These are phyloP conservation scores for Marvania coccoides DNA, from an alignment of 139 green algal species.

Conservation along the genomic window DNA sequence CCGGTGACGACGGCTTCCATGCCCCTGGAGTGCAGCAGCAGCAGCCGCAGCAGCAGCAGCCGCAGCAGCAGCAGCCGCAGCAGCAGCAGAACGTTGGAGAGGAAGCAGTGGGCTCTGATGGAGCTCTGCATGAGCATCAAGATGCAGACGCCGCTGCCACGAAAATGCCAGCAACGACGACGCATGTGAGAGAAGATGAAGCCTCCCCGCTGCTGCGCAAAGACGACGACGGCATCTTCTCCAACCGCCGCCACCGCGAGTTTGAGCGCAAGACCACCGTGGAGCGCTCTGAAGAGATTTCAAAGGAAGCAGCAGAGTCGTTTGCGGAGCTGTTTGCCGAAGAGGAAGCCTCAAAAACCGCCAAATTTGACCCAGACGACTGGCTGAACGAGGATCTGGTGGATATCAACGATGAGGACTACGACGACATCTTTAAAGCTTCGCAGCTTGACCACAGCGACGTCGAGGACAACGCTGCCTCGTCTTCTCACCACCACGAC, in stretches of 20 bases:
- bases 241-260: background rate
- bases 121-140: background rate
- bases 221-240: background rate
- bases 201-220: background rate
- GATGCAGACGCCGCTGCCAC: background rate
- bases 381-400: background rate
- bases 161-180: background rate
- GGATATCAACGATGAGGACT: slow-evolving; percentile 1
- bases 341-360: background rate
- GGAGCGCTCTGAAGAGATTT: background rate
- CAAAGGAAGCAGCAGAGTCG: slow-evolving; percentile 9
- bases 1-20: no score
- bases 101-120: background rate
- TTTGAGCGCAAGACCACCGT: background rate
- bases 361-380: background rate
- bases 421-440: background rate
- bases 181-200: slow-evolving; percentile 49
- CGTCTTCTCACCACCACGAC: background rate
- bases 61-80: slow-evolving; percentile 14
- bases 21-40: slow-evolving; percentile 15
- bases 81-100: slow-evolving; percentile 9
- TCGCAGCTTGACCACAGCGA: background rate
- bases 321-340: slow-evolving; percentile 34
- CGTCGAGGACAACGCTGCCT: background rate
- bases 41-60: slow-evolving; percentile 3